These are phyloP conservation scores for Wallemia mellicola DNA, from an alignment of 1,284 basidiomycete genomes.

Conservation along the genomic window DNA sequence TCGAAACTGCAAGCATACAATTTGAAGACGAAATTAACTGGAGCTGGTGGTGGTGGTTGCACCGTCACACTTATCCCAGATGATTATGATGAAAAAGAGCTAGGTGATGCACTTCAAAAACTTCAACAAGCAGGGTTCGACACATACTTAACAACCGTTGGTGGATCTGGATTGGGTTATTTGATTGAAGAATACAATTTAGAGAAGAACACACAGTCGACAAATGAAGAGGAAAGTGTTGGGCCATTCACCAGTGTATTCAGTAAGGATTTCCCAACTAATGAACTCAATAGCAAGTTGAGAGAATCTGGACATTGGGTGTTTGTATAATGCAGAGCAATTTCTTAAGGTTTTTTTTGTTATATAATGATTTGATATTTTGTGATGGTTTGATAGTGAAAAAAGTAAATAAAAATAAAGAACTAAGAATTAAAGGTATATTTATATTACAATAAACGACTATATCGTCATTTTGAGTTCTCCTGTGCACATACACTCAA, in stretches of 20 bases:
- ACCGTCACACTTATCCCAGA: constrained; percentile 85
- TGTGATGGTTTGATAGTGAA: background rate
- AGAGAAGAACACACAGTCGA: too few relatives aligned
- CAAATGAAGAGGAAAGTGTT: constrained; percentile 3
- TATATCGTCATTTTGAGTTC: too few relatives aligned
- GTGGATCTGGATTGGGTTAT: constrained; percentile 70
- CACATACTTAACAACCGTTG: constrained; percentile 71
- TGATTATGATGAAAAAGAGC: constrained; percentile 31
- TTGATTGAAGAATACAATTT: constrained; percentile 18
- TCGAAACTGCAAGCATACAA: constrained; percentile 32
- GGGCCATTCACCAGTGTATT: background rate
- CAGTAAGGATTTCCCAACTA: background rate
- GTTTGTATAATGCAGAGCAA: too few relatives aligned
- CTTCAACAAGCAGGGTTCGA: constrained; percentile 39
- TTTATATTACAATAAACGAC: background rate
- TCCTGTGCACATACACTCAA: too few relatives aligned
- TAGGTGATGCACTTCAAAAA: constrained; percentile 27
- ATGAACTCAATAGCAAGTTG: background rate
- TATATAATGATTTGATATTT: background rate
- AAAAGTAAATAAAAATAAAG: background rate
- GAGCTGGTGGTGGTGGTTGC: constrained; percentile 95
- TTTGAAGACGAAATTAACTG: constrained; percentile 84
- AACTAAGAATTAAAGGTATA: background rate
- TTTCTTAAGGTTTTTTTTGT: background rate
- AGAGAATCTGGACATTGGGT: background rate